Conservation (phyloP, 495 filamentous ascomycete species). For the Penicillium daleae region DNA sequence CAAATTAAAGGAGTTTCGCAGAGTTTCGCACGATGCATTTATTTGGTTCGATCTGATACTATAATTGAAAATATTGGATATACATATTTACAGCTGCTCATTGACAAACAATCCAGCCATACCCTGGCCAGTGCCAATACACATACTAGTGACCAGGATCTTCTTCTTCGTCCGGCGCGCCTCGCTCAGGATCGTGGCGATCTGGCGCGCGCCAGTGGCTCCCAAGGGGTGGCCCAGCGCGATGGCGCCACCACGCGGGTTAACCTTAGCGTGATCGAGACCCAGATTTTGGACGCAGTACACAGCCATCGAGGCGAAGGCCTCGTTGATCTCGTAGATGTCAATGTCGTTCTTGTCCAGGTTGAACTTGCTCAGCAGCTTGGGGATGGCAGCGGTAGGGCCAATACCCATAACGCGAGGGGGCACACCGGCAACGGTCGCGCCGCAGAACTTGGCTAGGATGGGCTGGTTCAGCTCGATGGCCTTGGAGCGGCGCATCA, state of each 20-base stretch:
- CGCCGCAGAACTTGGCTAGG: conserved; percentile 90
- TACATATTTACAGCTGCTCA: conserved; percentile 58
- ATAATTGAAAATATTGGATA: background rate
- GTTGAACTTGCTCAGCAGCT: conserved; percentile 81
- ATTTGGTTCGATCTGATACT: background rate
- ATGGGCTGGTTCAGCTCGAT: conserved; percentile 88
- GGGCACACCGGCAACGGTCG: conserved; percentile 85
- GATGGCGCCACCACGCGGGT: conserved; percentile 80
- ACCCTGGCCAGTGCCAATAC: conserved; percentile 80
- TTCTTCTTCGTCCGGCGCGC: conserved; percentile 77
- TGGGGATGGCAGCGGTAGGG: conserved; percentile 90
- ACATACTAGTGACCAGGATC: conserved; percentile 85
- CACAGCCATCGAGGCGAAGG: conserved; percentile 95
- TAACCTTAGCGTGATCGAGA: conserved; percentile 83
- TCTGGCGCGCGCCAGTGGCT: conserved; percentile 77
- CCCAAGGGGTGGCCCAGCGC: conserved; percentile 85
- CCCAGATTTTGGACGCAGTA: conserved; percentile 82
- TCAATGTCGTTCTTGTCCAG: conserved; percentile 83
- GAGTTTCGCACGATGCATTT: background rate
- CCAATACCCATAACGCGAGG: conserved; percentile 98
- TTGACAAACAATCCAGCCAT: conserved; percentile 89
- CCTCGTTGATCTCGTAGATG: conserved; percentile 94
- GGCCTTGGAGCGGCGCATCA: conserved; percentile 93
- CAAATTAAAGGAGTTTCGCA: background rate
- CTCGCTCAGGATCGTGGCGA: conserved; percentile 84